Conservation (phyloP, 2,329 filamentous ascomycete genomes). For the Penicillium sp. region DNA sequence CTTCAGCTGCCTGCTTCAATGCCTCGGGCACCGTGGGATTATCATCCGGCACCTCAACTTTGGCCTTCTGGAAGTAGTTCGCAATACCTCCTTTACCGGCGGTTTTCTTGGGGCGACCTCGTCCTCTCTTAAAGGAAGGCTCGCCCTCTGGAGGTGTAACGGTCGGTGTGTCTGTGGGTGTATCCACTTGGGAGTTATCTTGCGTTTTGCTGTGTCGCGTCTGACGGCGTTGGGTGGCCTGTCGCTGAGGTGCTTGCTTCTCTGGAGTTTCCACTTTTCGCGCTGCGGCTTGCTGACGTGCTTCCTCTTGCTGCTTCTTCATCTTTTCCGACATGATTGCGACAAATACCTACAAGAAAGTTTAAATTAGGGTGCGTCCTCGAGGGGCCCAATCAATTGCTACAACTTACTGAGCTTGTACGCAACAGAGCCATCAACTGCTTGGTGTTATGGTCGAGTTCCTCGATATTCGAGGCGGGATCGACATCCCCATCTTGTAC, state of each 20-base stretch:
- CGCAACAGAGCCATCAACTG: slow-evolving; percentile 48
- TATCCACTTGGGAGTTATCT: slow-evolving; percentile 7
- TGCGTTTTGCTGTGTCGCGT: slow-evolving; percentile 21
- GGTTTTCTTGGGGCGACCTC: slow-evolving; percentile 29
- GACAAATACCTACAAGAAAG: slow-evolving; percentile 43
- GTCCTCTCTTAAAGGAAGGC: slow-evolving; percentile 22
- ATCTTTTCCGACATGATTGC: slow-evolving; percentile 53
- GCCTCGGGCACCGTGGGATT: slow-evolving; percentile 58
- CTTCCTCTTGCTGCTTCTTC: slow-evolving; percentile 49
- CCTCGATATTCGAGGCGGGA: slow-evolving; percentile 28
- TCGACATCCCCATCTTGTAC: slow-evolving; percentile 27
- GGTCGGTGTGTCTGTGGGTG: no score
- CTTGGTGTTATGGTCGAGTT: slow-evolving; percentile 45
- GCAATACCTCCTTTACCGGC: slow-evolving; percentile 49
- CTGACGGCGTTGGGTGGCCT: slow-evolving; percentile 20
- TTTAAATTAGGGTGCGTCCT: slow-evolving; percentile 1
- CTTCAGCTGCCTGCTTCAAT: slow-evolving; percentile 58
- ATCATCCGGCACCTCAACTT: slow-evolving; percentile 54
- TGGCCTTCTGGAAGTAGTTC: slow-evolving; percentile 61
- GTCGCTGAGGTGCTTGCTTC: slow-evolving; percentile 18
- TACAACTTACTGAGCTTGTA: slow-evolving; percentile 42
- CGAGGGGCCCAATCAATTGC: neutral
- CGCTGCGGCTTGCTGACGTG: slow-evolving; percentile 37
- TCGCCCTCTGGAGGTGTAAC: slow-evolving; percentile 10
- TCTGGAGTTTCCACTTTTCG: slow-evolving; percentile 25